These are phyloP conservation scores for Paracoccidioides lutzii DNA, from an alignment of 2,329 filamentous ascomycete genomes.

Conservation along the genomic window DNA sequence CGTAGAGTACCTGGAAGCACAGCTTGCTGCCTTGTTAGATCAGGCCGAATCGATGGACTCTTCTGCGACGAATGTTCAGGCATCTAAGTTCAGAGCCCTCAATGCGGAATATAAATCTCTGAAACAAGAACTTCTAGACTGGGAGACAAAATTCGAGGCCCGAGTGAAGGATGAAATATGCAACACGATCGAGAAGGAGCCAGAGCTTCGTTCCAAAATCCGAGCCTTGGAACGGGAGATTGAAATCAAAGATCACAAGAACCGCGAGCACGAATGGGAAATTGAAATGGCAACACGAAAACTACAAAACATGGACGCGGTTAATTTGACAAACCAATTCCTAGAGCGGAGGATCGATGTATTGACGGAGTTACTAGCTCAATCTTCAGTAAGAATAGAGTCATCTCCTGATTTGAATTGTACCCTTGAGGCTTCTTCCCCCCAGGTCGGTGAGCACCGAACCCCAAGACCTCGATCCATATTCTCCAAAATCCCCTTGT, in stretches of 20 bases:
- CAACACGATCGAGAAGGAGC: constrained; percentile 18
- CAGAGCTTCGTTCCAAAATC: constrained; percentile 19
- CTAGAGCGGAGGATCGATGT: constrained; percentile 25
- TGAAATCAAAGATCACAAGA: constrained; percentile 18
- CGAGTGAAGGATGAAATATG: constrained; percentile 22
- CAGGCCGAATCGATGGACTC: constrained; percentile 29
- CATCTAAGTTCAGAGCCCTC: constrained; percentile 24
- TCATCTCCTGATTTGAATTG: background rate
- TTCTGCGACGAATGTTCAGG: constrained; percentile 26
- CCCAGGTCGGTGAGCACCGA: constrained; percentile 9
- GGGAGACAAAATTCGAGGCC: constrained; percentile 22
- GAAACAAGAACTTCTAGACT: constrained; percentile 20
- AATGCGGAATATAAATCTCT: constrained; percentile 21
- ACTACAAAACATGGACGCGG: constrained; percentile 19
- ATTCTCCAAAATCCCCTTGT: constrained; percentile 18
- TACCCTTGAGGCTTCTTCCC: background rate
- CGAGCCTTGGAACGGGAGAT: constrained; percentile 21
- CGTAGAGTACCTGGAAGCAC: constrained; percentile 38
- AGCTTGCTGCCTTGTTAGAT: constrained; percentile 30
- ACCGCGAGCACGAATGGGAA: constrained; percentile 22
- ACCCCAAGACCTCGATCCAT: constrained; percentile 19
- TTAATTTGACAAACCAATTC: constrained; percentile 22
- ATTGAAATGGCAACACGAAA: constrained; percentile 21
- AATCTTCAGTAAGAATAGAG: constrained; percentile 18
- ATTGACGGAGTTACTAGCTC: constrained; percentile 24